Percentiles rank a stretch among this genome's conserved stretches.
Conservation (phyloP, 345 rosid species). For the Trapa incisa region DNA sequence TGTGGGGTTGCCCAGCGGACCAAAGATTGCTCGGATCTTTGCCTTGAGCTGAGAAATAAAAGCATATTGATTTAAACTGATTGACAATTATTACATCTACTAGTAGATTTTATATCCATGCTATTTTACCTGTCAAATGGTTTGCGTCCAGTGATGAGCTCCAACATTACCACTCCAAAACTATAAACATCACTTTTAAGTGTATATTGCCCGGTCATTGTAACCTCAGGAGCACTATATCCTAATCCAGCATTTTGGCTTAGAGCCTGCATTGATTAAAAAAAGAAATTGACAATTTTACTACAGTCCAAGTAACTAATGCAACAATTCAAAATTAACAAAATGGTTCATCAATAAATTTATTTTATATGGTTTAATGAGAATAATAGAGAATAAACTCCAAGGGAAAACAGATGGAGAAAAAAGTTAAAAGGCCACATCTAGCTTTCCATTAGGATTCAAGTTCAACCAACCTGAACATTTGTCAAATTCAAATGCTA, state of each 20-base stretch:
- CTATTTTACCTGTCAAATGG: slow-evolving; percentile 76
- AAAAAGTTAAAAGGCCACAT: no score
- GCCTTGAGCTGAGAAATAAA: slow-evolving; percentile 52
- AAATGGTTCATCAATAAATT: no score
- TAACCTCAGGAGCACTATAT: slow-evolving; percentile 86
- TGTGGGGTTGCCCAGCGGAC: slow-evolving; percentile 99
- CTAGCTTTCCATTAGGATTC: no score
- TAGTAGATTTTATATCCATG: not conserved
- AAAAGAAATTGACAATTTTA: not conserved
- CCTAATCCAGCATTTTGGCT: slow-evolving; percentile 56
- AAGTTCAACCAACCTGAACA: no score
- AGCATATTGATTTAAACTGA: not conserved
- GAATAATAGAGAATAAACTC: no score
- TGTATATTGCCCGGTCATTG: slow-evolving; percentile 82
- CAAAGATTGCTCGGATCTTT: slow-evolving; percentile 82
- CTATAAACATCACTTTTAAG: slow-evolving; percentile 89
- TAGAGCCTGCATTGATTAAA: slow-evolving; percentile 39
- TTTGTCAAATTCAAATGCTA: no score
- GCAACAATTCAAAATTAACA: no score
- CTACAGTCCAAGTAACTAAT: no score
- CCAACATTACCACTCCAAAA: slow-evolving; percentile 96
- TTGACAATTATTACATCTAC: not conserved
- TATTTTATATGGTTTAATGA: no score
- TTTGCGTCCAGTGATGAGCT: slow-evolving; percentile 92
- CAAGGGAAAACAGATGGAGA: no score